A percentile compares a stretch with the other conserved stretches of the same genome.
These are phyloP conservation scores for Caloboletus firmus DNA, from an alignment of 1,284 basidiomycete species.

Conservation along the genomic window DNA sequence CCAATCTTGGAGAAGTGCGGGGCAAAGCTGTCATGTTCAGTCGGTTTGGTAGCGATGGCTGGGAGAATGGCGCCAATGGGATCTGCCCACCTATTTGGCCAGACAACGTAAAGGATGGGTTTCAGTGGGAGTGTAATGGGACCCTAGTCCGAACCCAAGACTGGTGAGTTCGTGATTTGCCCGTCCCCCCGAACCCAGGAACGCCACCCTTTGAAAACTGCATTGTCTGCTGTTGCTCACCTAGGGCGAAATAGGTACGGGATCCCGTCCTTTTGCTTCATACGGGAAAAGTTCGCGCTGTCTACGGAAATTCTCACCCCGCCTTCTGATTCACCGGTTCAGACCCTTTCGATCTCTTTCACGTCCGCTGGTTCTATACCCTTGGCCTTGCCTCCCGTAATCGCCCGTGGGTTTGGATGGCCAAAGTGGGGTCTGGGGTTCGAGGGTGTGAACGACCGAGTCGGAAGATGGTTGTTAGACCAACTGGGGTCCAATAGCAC, in stretches of 20 bases:
- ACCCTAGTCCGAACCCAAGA: conserved; percentile 75
- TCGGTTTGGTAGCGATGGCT: conserved; percentile 65
- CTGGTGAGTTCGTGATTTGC: conserved; percentile 54
- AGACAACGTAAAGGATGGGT: conserved; percentile 67
- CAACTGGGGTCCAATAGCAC: conserved; percentile 35
- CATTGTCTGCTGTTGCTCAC: conserved; percentile 5
- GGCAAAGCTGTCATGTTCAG: conserved; percentile 83
- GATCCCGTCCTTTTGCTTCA: conserved; percentile 72
- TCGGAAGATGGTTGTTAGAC: conserved; percentile 70
- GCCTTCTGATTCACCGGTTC: conserved; percentile 40
- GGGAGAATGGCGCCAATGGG: conserved; percentile 71
- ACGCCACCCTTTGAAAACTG: not conserved
- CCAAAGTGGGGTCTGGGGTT: conserved; percentile 71
- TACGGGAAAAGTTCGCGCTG: conserved; percentile 72
- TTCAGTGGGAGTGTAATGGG: conserved; percentile 71
- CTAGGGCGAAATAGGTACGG: conserved; percentile 57
- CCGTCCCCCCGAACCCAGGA: not conserved
- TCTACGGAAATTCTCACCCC: conserved; percentile 55
- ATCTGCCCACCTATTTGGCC: conserved; percentile 84
- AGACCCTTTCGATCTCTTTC: conserved; percentile 67
- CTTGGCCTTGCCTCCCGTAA: conserved; percentile 66
- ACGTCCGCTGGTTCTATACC: conserved; percentile 83
- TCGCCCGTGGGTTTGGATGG: conserved; percentile 82
- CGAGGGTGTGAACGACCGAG: conserved; percentile 77
- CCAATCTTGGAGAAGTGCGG: conserved; percentile 75